A percentile compares a stretch with the other conserved stretches of the same genome.
Conservation (phyloP, 306 rosid species). For the Gillenia trifoliata region DNA sequence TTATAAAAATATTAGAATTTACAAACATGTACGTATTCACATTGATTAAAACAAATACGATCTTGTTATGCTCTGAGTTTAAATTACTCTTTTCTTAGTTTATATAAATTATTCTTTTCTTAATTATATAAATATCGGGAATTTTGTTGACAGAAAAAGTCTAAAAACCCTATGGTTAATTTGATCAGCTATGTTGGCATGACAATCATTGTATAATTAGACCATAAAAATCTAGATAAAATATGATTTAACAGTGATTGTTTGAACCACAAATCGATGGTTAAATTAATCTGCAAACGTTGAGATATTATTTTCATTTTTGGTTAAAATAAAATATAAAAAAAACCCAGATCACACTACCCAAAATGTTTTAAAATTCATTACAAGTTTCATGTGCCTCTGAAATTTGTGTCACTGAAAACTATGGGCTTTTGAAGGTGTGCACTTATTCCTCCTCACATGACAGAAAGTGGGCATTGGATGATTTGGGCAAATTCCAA, state of each 20-base stretch:
- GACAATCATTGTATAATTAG: slow-evolving; percentile 40
- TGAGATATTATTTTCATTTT: neutral
- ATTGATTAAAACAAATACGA: no score
- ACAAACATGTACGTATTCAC: no score
- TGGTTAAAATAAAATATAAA: neutral
- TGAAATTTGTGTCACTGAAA: slow-evolving; percentile 45
- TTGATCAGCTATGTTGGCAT: slow-evolving; percentile 31
- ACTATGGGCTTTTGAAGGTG: slow-evolving; percentile 19
- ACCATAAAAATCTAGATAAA: slow-evolving; percentile 12
- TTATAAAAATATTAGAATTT: neutral
- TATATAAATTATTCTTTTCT: no score
- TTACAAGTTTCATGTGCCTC: slow-evolving; percentile 40
- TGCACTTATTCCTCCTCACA: slow-evolving; percentile 54
- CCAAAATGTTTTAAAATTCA: slow-evolving; percentile 21
- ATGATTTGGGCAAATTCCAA: neutral
- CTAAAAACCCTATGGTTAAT: neutral
- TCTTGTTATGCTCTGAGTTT: no score
- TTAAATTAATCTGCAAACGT: slow-evolving; percentile 30
- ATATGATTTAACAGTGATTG: slow-evolving; percentile 14
- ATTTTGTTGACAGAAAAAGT: neutral
- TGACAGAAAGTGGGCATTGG: slow-evolving; percentile 30
- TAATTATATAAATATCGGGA: no score
- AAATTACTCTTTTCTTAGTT: no score
- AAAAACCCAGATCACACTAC: slow-evolving; percentile 19
- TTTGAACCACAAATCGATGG: neutral